Evolutionary conservation across 106 monocot species (phyloP).

Genomic region (Apostasia shenzhenica): DNA sequence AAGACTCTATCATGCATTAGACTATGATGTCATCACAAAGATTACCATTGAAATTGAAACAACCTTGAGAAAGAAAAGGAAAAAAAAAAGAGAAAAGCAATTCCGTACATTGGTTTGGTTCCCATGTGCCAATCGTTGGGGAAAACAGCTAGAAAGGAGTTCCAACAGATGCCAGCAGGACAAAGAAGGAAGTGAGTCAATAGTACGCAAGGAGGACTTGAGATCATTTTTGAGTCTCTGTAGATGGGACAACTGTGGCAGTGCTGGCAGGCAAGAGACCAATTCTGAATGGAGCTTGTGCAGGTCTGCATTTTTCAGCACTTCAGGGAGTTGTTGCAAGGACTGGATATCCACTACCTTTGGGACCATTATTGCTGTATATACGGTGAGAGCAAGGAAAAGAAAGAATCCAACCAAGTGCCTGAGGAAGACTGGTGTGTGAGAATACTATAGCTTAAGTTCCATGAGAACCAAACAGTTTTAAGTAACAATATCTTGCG

Average conservation of each 20-base stretch:
- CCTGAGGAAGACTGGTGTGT: conserved; percentile 23
- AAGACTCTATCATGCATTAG: no score
- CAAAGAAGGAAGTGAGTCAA: conserved; percentile 48
- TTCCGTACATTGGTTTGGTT: conserved; percentile 44
- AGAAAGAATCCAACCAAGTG: conserved; percentile 98
- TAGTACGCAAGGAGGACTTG: conserved; percentile 50
- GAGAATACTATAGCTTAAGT: no score
- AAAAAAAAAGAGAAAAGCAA: background rate
- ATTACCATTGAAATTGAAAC: no score
- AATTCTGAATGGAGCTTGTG: conserved; percentile 67
- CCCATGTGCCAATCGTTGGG: conserved; percentile 37
- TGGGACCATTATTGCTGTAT: conserved; percentile 74
- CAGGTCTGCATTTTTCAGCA: conserved; percentile 58
- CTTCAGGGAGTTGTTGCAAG: conserved; percentile 46
- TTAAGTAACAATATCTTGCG: no score
- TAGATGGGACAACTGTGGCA: conserved; percentile 66
- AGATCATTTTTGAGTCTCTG: conserved; percentile 59
- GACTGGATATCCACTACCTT: conserved; percentile 71
- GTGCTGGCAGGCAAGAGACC: conserved; percentile 58
- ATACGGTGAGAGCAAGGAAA: conserved; percentile 86
- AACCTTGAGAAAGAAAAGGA: no score
- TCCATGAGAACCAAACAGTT: no score
- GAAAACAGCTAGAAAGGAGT: conserved; percentile 58
- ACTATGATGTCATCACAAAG: no score
- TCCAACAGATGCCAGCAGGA: conserved; percentile 62